A percentile compares a stretch with the other conserved stretches of the same genome.
phyloP scores from a whole-genome alignment of 2,329 filamentous ascomycete genomes.

The Ilyonectria sp. region DNA sequence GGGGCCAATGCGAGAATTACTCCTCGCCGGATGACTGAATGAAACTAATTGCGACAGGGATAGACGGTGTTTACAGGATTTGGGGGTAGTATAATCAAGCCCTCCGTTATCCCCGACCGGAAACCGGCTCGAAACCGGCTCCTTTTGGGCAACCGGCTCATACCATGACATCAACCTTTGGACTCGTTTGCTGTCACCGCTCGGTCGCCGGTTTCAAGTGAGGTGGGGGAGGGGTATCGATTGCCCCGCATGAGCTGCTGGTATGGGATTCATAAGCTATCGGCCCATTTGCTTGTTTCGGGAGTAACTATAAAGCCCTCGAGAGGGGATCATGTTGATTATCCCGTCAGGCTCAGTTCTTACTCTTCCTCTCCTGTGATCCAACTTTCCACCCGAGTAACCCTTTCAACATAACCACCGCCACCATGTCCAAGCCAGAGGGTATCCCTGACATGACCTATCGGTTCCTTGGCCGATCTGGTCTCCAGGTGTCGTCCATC shows the following conservation, averaged over 20 bases:
- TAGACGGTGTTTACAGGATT: not conserved
- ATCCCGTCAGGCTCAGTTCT: not conserved
- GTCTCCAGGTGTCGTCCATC: constrained; percentile 81
- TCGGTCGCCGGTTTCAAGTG: not conserved
- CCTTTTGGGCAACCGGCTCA: not conserved
- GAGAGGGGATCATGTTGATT: constrained; percentile 1
- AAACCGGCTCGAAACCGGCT: not conserved
- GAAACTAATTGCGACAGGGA: not conserved
- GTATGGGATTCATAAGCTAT: constrained; percentile 5
- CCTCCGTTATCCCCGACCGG: not conserved
- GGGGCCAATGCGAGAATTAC: constrained; percentile 2
- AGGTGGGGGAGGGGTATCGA: constrained; percentile 24
- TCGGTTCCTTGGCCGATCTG: constrained; percentile 79
- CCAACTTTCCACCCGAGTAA: not conserved
- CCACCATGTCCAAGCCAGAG: constrained; percentile 58
- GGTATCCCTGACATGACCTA: constrained; percentile 74
- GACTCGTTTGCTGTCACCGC: not conserved
- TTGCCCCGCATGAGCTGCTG: constrained; percentile 35
- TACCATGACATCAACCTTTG: constrained; percentile 2
- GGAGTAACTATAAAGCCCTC: constrained; percentile 25
- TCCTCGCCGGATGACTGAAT: not conserved
- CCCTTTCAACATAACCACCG: constrained; percentile 13
- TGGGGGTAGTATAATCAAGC: not conserved
- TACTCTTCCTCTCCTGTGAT: not conserved
- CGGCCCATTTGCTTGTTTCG: constrained; percentile 6